Percentiles rank a stretch among this genome's conserved stretches.
Evolutionary conservation across 177 flowering plant genomes (phyloP).

Genomic region (Telopea speciosissima): DNA sequence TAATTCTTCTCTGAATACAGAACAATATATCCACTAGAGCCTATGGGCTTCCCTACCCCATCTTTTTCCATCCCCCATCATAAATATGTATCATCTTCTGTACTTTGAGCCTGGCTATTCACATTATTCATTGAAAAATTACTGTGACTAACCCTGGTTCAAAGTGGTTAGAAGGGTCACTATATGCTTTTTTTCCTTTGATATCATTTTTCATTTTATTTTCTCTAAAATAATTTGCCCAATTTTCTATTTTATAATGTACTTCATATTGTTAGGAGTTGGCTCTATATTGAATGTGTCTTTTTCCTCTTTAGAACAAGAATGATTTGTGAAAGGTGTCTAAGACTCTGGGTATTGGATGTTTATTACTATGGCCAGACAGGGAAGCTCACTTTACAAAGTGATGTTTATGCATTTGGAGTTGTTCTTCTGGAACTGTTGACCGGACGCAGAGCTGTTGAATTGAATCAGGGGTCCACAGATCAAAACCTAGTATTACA

Average conservation of each 20-base stretch:
- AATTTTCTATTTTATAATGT: no score
- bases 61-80: no score
- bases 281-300: not conserved
- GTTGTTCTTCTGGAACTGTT: conserved; percentile 93
- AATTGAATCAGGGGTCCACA: conserved; percentile 73
- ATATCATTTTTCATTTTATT: no score
- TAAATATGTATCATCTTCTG: no score
- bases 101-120: not conserved
- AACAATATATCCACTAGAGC: not conserved
- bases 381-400: conserved; percentile 90
- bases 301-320: not conserved
- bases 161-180: not conserved
- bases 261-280: no score
- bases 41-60: not conserved
- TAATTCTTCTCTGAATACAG: not conserved
- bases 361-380: conserved; percentile 40
- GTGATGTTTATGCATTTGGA: conserved; percentile 98
- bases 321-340: not conserved
- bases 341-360: not conserved
- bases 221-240: not conserved
- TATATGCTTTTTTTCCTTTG: not conserved
- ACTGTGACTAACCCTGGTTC: no score
- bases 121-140: no score
- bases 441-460: conserved; percentile 89
- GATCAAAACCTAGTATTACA: conserved; percentile 86